Percentiles rank a stretch among this genome's conserved stretches.
These are phyloP conservation scores for Cyclaneusma minus DNA, from an alignment of 2,329 filamentous ascomycete genomes.

Conservation along the genomic window DNA sequence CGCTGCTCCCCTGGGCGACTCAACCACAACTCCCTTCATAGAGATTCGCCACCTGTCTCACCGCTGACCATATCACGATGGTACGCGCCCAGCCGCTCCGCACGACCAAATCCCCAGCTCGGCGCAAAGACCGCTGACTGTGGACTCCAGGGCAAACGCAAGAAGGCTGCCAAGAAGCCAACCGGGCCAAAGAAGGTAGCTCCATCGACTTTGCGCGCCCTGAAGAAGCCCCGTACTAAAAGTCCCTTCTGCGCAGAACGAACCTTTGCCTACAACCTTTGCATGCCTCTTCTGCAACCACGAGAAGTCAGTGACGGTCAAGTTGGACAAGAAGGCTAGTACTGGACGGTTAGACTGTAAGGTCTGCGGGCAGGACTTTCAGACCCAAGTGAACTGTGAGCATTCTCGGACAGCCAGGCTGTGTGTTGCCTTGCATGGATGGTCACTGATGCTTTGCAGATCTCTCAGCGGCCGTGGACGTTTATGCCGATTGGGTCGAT, in stretches of 20 bases:
- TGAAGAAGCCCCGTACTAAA: not conserved
- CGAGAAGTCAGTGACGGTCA: conserved; percentile 80
- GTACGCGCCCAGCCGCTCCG: too few relatives aligned
- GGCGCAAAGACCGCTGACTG: too few relatives aligned
- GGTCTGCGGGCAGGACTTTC: conserved; percentile 84
- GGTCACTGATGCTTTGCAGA: conserved; percentile 32
- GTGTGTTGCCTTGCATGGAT: conserved; percentile 5
- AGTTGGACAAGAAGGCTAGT: conserved; percentile 84
- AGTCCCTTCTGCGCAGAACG: conserved; percentile 30
- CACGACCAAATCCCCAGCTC: too few relatives aligned
- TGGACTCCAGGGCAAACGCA: conserved; percentile 86
- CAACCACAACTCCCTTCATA: too few relatives aligned
- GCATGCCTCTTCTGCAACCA: conserved; percentile 98
- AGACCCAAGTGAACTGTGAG: conserved; percentile 84
- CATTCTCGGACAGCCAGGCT: conserved; percentile 7
- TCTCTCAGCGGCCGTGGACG: conserved; percentile 80
- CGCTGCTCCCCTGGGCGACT: too few relatives aligned
- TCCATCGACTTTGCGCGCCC: conserved; percentile 3
- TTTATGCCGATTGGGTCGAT: conserved; percentile 97
- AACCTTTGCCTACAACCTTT: conserved; percentile 68
- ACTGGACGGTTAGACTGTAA: conserved; percentile 80
- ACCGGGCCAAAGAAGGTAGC: conserved; percentile 68
- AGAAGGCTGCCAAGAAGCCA: conserved; percentile 69
- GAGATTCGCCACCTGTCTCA: too few relatives aligned
- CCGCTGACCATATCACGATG: too few relatives aligned